Evolutionary conservation across 116 monocot species (phyloP).

Genomic region (Iris pallida): DNA sequence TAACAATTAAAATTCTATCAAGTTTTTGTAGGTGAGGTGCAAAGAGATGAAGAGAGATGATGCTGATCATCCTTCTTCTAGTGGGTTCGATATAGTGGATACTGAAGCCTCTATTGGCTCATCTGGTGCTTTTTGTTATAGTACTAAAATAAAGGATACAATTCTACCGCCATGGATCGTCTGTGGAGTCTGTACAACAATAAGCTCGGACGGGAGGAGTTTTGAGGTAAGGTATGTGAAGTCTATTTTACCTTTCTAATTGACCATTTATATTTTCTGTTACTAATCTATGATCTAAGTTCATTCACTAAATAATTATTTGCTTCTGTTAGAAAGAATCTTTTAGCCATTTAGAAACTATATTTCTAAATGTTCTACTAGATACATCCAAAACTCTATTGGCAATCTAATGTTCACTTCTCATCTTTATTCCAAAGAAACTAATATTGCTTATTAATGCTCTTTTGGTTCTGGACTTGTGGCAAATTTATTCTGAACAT

Average conservation of each 20-base stretch:
- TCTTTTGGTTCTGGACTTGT: too few relatives aligned
- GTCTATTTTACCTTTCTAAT: neutral
- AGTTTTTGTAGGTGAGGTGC: conserved; percentile 53
- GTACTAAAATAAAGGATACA: conserved; percentile 72
- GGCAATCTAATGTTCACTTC: too few relatives aligned
- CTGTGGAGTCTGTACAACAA: conserved; percentile 63
- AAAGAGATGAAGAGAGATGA: conserved; percentile 89
- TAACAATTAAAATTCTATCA: too few relatives aligned
- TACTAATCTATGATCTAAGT: neutral
- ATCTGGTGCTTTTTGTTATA: conserved; percentile 45
- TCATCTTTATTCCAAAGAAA: too few relatives aligned
- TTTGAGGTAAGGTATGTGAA: conserved; percentile 60
- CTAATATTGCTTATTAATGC: too few relatives aligned
- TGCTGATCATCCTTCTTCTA: conserved; percentile 13
- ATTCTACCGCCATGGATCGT: conserved; percentile 85
- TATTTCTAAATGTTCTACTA: too few relatives aligned
- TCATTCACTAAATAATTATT: neutral
- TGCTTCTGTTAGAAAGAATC: neutral
- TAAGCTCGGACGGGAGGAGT: conserved; percentile 45
- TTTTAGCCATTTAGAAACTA: too few relatives aligned
- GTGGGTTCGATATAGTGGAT: conserved; percentile 29
- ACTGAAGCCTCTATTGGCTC: conserved; percentile 5
- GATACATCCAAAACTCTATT: too few relatives aligned
- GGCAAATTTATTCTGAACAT: too few relatives aligned
- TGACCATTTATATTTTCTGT: neutral